These are phyloP conservation scores for Taphrina confusa DNA, from an alignment of 1,139 yeast species.

Conservation along the genomic window DNA sequence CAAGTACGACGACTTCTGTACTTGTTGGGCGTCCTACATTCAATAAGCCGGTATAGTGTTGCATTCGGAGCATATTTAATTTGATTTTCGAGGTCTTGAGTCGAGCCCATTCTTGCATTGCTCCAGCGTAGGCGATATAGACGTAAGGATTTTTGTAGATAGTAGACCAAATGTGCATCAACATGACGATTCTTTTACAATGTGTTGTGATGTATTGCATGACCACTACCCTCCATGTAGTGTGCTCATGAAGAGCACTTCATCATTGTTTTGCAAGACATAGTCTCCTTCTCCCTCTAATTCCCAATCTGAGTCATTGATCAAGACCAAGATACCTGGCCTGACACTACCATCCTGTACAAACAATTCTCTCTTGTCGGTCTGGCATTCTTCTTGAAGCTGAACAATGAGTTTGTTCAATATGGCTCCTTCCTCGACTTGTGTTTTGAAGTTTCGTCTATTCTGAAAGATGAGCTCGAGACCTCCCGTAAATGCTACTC, in stretches of 20 bases:
- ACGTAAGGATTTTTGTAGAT: no score
- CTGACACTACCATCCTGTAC: conserved; percentile 47
- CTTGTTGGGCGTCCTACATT: no score
- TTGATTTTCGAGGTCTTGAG: no score
- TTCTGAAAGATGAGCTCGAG: conserved; percentile 29
- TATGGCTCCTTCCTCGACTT: neutral
- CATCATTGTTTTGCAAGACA: conserved; percentile 70
- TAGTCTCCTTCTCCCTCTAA: conserved; percentile 85
- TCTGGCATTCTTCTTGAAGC: neutral
- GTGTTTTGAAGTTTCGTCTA: neutral
- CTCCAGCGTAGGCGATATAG: no score
- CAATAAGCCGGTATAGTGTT: no score
- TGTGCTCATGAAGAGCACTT: conserved; percentile 84
- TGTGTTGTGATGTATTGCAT: neutral
- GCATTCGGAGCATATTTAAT: no score
- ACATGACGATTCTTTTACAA: no score
- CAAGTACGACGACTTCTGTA: no score
- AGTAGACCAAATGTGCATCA: no score
- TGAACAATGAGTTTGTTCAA: neutral
- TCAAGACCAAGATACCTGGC: conserved; percentile 87
- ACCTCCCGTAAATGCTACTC: conserved; percentile 19
- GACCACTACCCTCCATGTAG: conserved; percentile 78
- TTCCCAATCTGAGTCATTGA: conserved; percentile 98
- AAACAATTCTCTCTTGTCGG: neutral
- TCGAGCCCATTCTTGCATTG: no score